Percentiles rank a stretch among this genome's conserved stretches.
These are phyloP conservation scores for Kwoniella heveanensis DNA, from an alignment of 768 basidiomycete species.

Conservation along the genomic window DNA sequence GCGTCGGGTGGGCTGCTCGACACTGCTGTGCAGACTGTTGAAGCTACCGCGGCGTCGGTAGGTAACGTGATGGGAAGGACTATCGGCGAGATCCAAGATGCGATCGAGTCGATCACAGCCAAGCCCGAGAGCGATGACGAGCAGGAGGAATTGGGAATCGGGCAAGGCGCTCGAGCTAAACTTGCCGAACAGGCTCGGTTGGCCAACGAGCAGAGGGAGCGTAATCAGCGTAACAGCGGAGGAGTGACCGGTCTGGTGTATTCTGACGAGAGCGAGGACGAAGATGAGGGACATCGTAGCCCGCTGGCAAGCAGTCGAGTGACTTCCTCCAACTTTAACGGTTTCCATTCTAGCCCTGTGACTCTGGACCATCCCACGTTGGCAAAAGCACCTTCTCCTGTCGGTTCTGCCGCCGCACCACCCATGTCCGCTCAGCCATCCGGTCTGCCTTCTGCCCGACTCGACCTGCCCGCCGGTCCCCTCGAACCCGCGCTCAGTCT, in stretches of 20 bases:
- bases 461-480: constrained; percentile 8
- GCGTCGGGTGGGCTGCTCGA: constrained; percentile 20
- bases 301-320: constrained; percentile 1
- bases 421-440: constrained; percentile 15
- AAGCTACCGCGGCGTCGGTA: constrained; percentile 25
- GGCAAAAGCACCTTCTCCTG: constrained; percentile 11
- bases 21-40: constrained; percentile 21
- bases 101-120: constrained; percentile 78
- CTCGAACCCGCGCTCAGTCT: constrained; percentile 33
- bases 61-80: constrained; percentile 74
- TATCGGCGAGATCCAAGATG: constrained; percentile 84
- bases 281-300: constrained; percentile 57
- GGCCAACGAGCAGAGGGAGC: constrained; percentile 53
- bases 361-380: constrained; percentile 6
- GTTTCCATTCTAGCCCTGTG: constrained; percentile 12
- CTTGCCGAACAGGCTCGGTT: constrained; percentile 56
- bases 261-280: constrained; percentile 61
- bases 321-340: constrained; percentile 6
- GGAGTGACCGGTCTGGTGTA: constrained; percentile 54
- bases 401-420: constrained; percentile 13
- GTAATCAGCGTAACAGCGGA: constrained; percentile 38
- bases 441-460: neutral
- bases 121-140: constrained; percentile 55
- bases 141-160: constrained; percentile 37
- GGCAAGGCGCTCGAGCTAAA: constrained; percentile 51